Base-by-base conservation (phyloP, 2,329 filamentous ascomycete species). In the Cucurbitaria berberidis region DNA sequence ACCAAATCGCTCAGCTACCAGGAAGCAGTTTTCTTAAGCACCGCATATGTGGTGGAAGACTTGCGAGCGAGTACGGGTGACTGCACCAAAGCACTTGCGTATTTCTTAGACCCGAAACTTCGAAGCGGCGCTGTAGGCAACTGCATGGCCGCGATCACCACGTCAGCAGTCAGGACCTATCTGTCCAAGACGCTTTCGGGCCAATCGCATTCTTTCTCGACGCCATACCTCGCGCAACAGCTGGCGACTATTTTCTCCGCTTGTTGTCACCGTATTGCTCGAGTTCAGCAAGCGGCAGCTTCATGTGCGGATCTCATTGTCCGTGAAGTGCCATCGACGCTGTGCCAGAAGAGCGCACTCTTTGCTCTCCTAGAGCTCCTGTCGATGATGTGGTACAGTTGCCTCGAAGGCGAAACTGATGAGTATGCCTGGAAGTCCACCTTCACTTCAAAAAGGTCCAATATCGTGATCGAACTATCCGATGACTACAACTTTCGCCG, bases 341-440 rank as follows among this genome's bases (percentile, higher is more conserved):
- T 99, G 15, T 98, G 93, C 69, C 90, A 97, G 68, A 89, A 90
- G 62, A 87, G 89, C 6, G 96, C 96, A 1, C 81, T 99, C 0
- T 99, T 98, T 76, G 92, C 93, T 1, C 81, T 99, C 15, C 81
- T 99, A 9, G 96, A 99, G 73, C 83, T 99, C 3, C 80, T 99
- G 16, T 93, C 91, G 3, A 84, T 99, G 24, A 92, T 99, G 88
- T 99, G 93, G 93, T 86, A 86, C 42, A 93, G 92, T 68, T 99
- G 95, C 70, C 80, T 99, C 15, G 93, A 99, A 72, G 89, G 89
- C 11, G 95, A 99, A 73, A 93, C 93, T 0, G 93, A 99, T 64
- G 87, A 96, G 67, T 99, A 98, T 68, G 87, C 91, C 46, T 96
- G 92, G 77, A 87, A 88, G 56, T 90, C 92, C 3, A 87, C 85